These are phyloP conservation scores for Rugosomyces carneus DNA, from an alignment of 1,284 basidiomycete species.

Conservation along the genomic window DNA sequence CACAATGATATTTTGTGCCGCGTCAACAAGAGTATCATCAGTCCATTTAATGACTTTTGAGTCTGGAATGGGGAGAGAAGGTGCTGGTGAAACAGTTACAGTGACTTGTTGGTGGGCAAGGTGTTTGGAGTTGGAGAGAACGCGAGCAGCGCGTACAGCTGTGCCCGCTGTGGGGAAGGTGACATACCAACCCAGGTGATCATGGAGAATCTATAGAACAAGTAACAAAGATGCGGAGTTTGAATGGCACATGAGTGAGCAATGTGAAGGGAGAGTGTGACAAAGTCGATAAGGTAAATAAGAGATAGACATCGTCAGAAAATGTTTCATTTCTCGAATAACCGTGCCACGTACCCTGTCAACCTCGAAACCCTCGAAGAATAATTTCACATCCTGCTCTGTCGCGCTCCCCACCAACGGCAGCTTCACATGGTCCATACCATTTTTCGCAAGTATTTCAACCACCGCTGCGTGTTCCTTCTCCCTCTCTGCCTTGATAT, in stretches of 20 bases:
- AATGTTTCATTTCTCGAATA: no score
- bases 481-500: conserved; percentile 13
- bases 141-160: conserved; percentile 56
- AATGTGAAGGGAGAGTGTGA: conserved; percentile 6
- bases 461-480: conserved; percentile 40
- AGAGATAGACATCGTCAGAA: no score
- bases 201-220: conserved; percentile 50
- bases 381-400: conserved; percentile 56
- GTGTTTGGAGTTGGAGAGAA: conserved; percentile 46
- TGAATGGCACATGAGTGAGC: conserved; percentile 7
- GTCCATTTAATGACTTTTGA: conserved; percentile 44
- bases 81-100: conserved; percentile 51
- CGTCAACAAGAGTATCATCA: conserved; percentile 52
- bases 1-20: conserved; percentile 56
- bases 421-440: conserved; percentile 58
- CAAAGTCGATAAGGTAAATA: not conserved
- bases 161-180: conserved; percentile 55
- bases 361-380: conserved; percentile 58
- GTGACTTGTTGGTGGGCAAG: conserved; percentile 57
- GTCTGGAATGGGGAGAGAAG: conserved; percentile 30
- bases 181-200: conserved; percentile 63
- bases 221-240: not conserved
- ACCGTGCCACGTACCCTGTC: conserved; percentile 47
- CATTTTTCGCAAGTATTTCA: conserved; percentile 52
- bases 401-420: conserved; percentile 42